Evolutionary conservation across 108 stramenopile genomes (phyloP), one percentile per base, ranked within the genome.

Genomic region (Pseudonitzschia delicatissima): DNA sequence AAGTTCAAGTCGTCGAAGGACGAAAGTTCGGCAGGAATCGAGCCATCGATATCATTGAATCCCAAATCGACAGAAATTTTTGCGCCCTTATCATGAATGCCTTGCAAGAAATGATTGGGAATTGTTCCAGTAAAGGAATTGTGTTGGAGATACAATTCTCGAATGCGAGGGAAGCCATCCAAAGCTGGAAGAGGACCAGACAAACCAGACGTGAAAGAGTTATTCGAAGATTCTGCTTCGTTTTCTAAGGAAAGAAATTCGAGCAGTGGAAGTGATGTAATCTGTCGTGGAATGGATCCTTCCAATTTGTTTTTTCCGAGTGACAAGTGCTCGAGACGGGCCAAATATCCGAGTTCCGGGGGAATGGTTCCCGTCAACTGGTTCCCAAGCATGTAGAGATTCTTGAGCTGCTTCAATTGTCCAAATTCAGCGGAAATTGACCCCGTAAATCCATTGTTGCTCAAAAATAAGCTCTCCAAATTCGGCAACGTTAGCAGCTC

Each of bases 361-460:
- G 90, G 91, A 31, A 76, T 35, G n/a, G 34, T 66, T 12, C 72
- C 77, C 21, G 23, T 53, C 12, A 77, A n/a, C 47, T 69, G 35
- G 36, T 83, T 81, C 29, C 53, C 26, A 61, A 74, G 75, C 18
- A 80, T 18, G 57, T 73, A 71, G 2, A 87, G 39, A 9, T 77
- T 73, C 62, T 80, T 53, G 34, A 87, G 28, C 9, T 64, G 57
- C 28, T 67, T 72, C 67, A 87, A 50, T 21, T 76, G 50, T 31
- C 81, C 82, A 32, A 87, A 51, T 11, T 40, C 32, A 2, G 79
- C 18, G 1, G 81, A 69, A 11, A 87, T 44, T 4, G 62, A 63
- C 12, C 81, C 77, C n/a, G 68, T 49, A 25, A 83, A 49, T 4
- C 37, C 57, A 57, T 87, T 87, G 62, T 83, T 74, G 51, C 81